phyloP scores from a whole-genome alignment of 2,329 filamentous ascomycete genomes.

The Cryphonectria japonica region DNA sequence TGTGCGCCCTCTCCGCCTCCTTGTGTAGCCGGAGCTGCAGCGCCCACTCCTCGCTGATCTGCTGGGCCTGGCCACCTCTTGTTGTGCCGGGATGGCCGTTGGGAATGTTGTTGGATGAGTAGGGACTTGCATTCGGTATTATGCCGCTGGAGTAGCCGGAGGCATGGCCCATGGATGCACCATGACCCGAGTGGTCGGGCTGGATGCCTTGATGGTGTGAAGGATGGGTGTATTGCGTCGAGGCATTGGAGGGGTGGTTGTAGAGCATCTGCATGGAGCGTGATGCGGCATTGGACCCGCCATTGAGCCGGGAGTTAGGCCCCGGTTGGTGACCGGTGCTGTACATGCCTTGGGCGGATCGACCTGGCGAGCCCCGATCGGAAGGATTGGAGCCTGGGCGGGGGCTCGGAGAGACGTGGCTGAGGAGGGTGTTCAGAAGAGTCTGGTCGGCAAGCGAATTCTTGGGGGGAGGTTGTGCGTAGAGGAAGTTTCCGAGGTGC shows the following conservation, averaged over 20 bases:
- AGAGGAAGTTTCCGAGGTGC: constrained; percentile 61
- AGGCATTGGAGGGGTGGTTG: constrained; percentile 66
- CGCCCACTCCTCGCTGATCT: constrained; percentile 75
- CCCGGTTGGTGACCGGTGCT: constrained; percentile 72
- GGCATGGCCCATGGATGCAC: constrained; percentile 62
- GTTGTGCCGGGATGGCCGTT: constrained; percentile 58
- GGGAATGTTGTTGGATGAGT: constrained; percentile 56
- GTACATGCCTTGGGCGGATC: constrained; percentile 64
- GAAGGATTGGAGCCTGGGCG: constrained; percentile 37
- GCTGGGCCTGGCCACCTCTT: constrained; percentile 55
- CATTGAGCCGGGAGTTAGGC: constrained; percentile 78
- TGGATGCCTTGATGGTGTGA: constrained; percentile 67
- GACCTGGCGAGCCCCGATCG: constrained; percentile 38
- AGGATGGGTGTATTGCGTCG: constrained; percentile 64
- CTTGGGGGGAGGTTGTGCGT: constrained; percentile 56
- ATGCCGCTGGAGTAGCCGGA: constrained; percentile 65
- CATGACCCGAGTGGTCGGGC: constrained; percentile 59
- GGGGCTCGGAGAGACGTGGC: constrained; percentile 39
- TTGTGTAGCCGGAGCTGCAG: constrained; percentile 83
- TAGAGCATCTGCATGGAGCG: constrained; percentile 63
- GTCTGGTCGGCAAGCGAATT: constrained; percentile 42
- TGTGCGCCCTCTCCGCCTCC: constrained; percentile 73
- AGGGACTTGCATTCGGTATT: constrained; percentile 67
- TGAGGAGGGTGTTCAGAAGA: constrained; percentile 40
- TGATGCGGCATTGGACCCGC: constrained; percentile 61